A percentile compares a stretch with the other conserved stretches of the same genome.
These are phyloP conservation scores for Chlamydomonas asymmetrica DNA, from an alignment of 139 green algal genomes.

Conservation along the genomic window DNA sequence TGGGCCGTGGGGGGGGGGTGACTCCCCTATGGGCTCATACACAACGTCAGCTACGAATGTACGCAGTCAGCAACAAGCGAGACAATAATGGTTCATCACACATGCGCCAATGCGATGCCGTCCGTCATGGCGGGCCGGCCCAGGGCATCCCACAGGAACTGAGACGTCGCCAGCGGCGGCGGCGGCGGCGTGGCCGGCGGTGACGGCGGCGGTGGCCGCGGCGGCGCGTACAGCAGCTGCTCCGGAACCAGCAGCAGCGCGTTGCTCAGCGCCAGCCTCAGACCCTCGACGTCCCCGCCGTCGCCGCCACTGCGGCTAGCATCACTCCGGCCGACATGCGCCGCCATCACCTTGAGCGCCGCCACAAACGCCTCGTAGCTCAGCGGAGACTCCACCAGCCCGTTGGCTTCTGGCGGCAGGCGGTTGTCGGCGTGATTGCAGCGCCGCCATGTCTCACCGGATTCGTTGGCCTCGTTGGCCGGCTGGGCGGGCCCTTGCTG, in stretches of 20 bases:
- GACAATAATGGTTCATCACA: no score
- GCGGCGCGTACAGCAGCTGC: constrained; percentile 18
- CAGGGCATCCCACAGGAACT: constrained; percentile 51
- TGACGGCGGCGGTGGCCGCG: constrained; percentile 42
- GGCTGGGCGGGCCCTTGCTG: no score
- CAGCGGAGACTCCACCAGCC: constrained; percentile 1
- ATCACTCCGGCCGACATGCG: not conserved
- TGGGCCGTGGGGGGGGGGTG: no score
- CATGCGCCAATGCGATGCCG: constrained; percentile 31
- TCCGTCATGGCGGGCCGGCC: constrained; percentile 47
- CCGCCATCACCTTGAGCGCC: constrained; percentile 15
- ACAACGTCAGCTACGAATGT: no score
- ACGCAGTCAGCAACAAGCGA: no score
- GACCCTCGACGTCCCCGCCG: constrained; percentile 5
- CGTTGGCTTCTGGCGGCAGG: not conserved
- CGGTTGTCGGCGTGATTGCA: constrained; percentile 1
- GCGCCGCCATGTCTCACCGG: no score
- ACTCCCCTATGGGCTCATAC: no score
- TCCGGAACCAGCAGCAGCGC: constrained; percentile 35
- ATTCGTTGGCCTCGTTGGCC: no score
- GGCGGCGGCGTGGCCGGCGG: constrained; percentile 46
- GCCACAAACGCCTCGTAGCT: not conserved
- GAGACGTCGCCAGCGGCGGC: constrained; percentile 41
- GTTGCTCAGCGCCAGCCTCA: not conserved
- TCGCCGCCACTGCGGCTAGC: no score